A percentile compares a stretch with the other conserved stretches of the same genome.
phyloP scores from a whole-genome alignment of 139 green algal species.

The Mesotaenium endlicherianum region DNA sequence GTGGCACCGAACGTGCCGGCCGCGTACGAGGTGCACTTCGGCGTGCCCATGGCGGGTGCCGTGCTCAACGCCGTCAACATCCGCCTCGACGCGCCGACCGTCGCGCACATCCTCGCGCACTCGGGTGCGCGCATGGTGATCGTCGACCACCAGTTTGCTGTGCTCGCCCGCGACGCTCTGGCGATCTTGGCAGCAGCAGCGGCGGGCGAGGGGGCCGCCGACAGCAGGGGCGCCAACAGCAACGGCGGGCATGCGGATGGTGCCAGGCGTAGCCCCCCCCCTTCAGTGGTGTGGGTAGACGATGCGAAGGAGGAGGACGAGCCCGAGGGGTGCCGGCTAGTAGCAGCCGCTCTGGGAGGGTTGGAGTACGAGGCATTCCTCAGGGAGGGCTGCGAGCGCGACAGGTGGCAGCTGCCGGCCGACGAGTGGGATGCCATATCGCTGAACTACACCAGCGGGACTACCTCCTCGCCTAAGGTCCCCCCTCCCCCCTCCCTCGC shows the following conservation, averaged over 20 bases:
- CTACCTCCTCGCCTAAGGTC: slow-evolving; percentile 30
- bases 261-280: no score
- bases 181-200: not conserved
- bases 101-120: slow-evolving; percentile 27
- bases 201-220: not conserved
- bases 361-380: slow-evolving; percentile 39
- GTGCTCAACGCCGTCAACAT: slow-evolving; percentile 43
- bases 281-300: no score
- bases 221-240: no score
- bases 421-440: slow-evolving; percentile 30
- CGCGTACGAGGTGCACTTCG: slow-evolving; percentile 43
- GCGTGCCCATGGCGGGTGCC: slow-evolving; percentile 36
- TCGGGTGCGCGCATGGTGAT: not conserved
- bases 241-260: no score
- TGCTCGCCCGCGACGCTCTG: not conserved
- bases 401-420: slow-evolving; percentile 5
- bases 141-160: not conserved
- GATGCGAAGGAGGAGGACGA: no score
- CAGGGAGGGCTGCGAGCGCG: not conserved
- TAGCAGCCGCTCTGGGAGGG: no score
- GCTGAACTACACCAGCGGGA: slow-evolving; percentile 45
- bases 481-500: no score
- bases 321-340: no score
- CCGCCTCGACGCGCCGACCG: slow-evolving; percentile 19
- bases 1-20: slow-evolving; percentile 39